Evolutionary conservation across 1,139 yeast species (phyloP), one percentile per base, ranked within the genome.

Genomic region (Wickerhamiella pararugosa): DNA sequence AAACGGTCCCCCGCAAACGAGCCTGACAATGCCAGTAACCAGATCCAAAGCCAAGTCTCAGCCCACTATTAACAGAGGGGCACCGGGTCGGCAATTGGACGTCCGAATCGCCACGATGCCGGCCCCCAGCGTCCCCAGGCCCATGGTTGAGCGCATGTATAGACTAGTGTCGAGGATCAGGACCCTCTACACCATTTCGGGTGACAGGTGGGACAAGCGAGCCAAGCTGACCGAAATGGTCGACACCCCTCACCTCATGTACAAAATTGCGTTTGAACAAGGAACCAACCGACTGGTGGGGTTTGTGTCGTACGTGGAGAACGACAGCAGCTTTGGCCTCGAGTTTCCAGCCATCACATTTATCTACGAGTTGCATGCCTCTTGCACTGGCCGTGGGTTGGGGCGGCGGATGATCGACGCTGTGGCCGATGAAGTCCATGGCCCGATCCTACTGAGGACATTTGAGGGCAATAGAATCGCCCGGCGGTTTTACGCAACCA

Each of bases 341-440:
- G 49, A 42, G 26, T 58, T 57, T n/a, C 53, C 52, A 6, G 60
- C 59, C 40, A 69, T 66, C 26, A 53, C 75, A 6, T 75, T 72
- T 50, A 58, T 75, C 32, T 75, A 71, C 52, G 80, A 75, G 53
- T 66, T 75, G 40, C 79, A 75, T 45, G 42, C 43, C 71, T 66
- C 46, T 55, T 60, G 7, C 45, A 44, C 9, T 29, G 54, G 60
- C 8, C 4, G 21, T 15, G 21, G 21, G 21, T 39, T 64, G 3
- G 79, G 77, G 1, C 34, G 56, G 3, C 29, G 29, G 5, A 51
- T 73, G 29, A 55, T 73, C 39, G 43, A 48, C n/a, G n/a, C 36
- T 8, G 55, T 55, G 6, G 39, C 39, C 7, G 44, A 36, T 26
- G 26, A 25, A 27, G 32, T 40, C 4, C 29, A 34, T 7, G 29